Conservation (phyloP, 345 rosid species). For the Boechera retrofracta region DNA sequence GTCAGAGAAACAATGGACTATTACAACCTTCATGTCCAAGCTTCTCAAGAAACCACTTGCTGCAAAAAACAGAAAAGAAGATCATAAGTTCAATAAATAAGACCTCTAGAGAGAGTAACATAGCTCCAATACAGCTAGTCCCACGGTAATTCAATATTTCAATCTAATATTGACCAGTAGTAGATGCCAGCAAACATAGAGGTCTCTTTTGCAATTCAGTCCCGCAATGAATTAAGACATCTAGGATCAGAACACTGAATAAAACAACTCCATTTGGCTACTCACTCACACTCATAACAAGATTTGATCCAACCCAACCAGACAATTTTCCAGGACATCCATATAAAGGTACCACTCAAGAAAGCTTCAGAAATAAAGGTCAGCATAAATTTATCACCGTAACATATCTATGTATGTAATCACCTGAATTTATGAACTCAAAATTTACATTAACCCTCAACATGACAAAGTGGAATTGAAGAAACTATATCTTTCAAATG, state of each 20-base stretch:
- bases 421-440: neutral
- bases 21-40: slow-evolving; percentile 87
- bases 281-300: slow-evolving; percentile 9
- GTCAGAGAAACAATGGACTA: slow-evolving; percentile 16
- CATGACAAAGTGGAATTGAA: neutral
- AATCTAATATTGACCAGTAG: slow-evolving; percentile 8
- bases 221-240: slow-evolving; percentile 19
- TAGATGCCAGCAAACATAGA: neutral
- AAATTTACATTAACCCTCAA: neutral
- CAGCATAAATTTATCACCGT: neutral
- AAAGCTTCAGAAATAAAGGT: neutral
- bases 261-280: neutral
- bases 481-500: slow-evolving; percentile 4
- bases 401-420: neutral
- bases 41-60: slow-evolving; percentile 96
- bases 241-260: neutral
- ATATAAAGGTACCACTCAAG: neutral
- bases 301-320: slow-evolving; percentile 1
- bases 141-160: slow-evolving; percentile 4
- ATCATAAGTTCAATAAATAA: slow-evolving; percentile 28
- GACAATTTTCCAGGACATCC: neutral
- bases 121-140: neutral
- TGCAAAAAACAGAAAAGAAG: slow-evolving; percentile 48
- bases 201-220: slow-evolving; percentile 5
- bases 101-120: neutral